Percentiles rank a stretch among this genome's conserved stretches.
These are phyloP conservation scores for Colletotrichum gigasporum DNA, from an alignment of 2,329 filamentous ascomycete genomes.

Conservation along the genomic window DNA sequence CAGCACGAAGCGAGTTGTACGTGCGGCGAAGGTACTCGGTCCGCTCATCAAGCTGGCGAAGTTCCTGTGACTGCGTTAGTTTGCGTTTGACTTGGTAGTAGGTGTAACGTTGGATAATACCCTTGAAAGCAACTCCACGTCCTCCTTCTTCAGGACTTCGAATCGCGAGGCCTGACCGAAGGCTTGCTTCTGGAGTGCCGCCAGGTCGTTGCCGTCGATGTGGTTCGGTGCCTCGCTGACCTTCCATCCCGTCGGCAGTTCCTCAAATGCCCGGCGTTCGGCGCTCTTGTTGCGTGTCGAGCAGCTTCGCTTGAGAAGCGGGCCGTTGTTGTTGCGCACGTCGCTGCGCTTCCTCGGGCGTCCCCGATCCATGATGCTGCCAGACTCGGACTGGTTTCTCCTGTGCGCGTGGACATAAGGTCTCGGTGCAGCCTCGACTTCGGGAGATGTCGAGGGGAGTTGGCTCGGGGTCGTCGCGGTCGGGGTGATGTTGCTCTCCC, in stretches of 20 bases:
- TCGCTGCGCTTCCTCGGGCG: conserved; percentile 66
- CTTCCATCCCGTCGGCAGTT: conserved; percentile 67
- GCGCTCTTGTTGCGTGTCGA: conserved; percentile 49
- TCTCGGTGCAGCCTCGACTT: conserved; percentile 41
- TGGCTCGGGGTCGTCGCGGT: conserved; percentile 41
- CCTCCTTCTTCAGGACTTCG: conserved; percentile 69
- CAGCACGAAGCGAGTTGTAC: conserved; percentile 78
- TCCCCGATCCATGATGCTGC: conserved; percentile 68
- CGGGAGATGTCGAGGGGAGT: conserved; percentile 38
- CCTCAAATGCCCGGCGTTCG: conserved; percentile 67
- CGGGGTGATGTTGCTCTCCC: conserved; percentile 45
- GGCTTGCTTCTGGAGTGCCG: conserved; percentile 66
- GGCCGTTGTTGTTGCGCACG: conserved; percentile 47
- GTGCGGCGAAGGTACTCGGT: conserved; percentile 82
- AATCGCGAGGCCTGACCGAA: conserved; percentile 70
- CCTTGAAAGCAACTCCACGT: conserved; percentile 73
- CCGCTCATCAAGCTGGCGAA: conserved; percentile 79
- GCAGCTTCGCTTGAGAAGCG: conserved; percentile 46
- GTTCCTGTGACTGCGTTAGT: conserved; percentile 61
- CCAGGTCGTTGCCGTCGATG: conserved; percentile 59
- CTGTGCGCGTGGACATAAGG: conserved; percentile 51
- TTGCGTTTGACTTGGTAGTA: background rate
- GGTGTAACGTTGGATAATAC: conserved; percentile 46
- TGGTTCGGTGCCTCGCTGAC: conserved; percentile 60
- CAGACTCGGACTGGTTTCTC: conserved; percentile 65